Evolutionary conservation across 73 alveolate genomes (phyloP), one percentile per base, ranked within the genome.

Genomic region (Symbiodinium pilosum): DNA sequence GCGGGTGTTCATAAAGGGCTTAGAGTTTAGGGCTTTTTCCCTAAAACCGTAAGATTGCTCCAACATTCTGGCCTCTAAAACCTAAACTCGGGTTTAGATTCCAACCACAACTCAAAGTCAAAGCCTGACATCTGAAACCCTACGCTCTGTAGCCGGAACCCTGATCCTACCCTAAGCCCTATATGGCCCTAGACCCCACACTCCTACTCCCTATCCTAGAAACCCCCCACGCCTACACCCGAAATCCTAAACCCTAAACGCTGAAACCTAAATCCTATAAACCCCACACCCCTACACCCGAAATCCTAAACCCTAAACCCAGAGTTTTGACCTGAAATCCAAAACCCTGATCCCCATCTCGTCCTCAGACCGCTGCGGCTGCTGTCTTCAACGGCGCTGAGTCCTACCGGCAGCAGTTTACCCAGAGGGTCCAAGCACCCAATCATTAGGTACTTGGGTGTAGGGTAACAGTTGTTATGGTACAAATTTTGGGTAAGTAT

Each of bases 351-450:
- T 21, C 75, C 38, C 75, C 26, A 56, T 0, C 16, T 47, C 59
- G 6, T 47, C 59, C 14, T 14, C 59, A 64, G 77, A 12, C 77
- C 36, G 77, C 77, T 2, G 77, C 77, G 40, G 77, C 77, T 64
- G 77, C 77, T 36, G 77, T 64, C 77, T 64, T 64, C 77, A 64
- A 64, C 77, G 77, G 77, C 7, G 77, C 77, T 21, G 77, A 64
- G 77, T 36, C 77, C 11, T 36, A 47, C 59, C 59, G 59, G 59
- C 59, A 47, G 21, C n/a, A n/a, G n/a, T n/a, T n/a, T n/a, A n/a
- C n/a, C n/a, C n/a, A n/a, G n/a, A n/a, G n/a, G n/a, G n/a, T n/a
- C n/a, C n/a, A n/a, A n/a, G n/a, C n/a, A n/a, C n/a, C n/a, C n/a
- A n/a, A n/a, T n/a, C n/a, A n/a, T n/a, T n/a, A n/a, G n/a, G n/a